Evolutionary conservation across 2,329 filamentous ascomycete genomes (phyloP).

Genomic region (Cordyceps javanica): DNA sequence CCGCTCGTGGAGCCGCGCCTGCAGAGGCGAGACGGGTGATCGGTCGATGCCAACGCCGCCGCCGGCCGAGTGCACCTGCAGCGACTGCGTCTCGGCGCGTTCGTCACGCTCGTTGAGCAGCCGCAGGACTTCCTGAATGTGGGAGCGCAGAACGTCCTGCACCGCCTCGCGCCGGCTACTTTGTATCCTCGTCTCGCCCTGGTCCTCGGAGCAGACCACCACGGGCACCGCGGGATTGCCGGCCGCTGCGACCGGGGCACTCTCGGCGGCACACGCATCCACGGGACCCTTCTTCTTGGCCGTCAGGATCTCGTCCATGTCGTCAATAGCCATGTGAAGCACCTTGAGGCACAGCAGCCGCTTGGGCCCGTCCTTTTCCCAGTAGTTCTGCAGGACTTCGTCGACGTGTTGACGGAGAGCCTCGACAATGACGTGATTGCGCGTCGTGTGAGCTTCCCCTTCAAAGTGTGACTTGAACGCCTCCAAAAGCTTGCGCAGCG

Average conservation of each 20-base stretch:
- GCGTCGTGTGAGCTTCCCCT: slow-evolving; percentile 13
- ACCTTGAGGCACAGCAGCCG: slow-evolving; percentile 31
- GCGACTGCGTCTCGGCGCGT: slow-evolving; percentile 21
- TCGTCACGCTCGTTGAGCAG: slow-evolving; percentile 38
- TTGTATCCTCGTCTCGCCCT: slow-evolving; percentile 17
- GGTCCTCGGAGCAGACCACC: slow-evolving; percentile 2
- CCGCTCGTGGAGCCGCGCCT: neutral
- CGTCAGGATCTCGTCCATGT: slow-evolving; percentile 38
- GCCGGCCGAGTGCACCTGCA: slow-evolving; percentile 13
- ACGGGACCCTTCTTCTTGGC: slow-evolving; percentile 20
- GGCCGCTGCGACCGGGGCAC: neutral
- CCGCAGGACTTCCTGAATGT: slow-evolving; percentile 42
- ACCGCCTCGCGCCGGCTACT: slow-evolving; percentile 30
- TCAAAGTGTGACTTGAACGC: slow-evolving; percentile 30
- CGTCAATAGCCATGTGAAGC: slow-evolving; percentile 35
- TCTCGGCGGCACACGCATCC: neutral
- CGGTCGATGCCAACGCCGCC: neutral
- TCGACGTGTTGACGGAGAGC: slow-evolving; percentile 22
- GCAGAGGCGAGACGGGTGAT: slow-evolving; percentile 14
- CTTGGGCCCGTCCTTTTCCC: slow-evolving; percentile 18
- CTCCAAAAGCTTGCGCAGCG: slow-evolving; percentile 34
- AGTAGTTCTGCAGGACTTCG: slow-evolving; percentile 19
- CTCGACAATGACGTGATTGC: slow-evolving; percentile 20
- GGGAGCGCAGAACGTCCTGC: slow-evolving; percentile 40
- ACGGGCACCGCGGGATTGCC: neutral